These are phyloP conservation scores for Lasiosphaeria miniovina DNA, from an alignment of 495 filamentous ascomycete species.

Conservation along the genomic window DNA sequence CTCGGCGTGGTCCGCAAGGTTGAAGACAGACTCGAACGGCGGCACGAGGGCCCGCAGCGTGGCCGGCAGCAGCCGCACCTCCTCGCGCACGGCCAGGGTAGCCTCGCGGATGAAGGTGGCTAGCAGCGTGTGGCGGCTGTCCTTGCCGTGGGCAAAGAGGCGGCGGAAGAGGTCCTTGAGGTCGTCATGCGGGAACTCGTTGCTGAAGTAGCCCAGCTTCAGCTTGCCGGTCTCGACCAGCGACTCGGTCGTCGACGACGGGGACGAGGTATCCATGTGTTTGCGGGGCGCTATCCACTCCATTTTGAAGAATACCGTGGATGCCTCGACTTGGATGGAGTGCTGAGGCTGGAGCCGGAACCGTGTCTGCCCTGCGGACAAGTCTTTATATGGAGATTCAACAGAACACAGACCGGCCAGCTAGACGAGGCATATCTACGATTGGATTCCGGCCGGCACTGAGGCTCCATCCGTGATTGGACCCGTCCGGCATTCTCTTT, in stretches of 20 bases:
- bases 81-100: conserved; percentile 35
- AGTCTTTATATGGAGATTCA: too few relatives aligned
- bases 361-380: too few relatives aligned
- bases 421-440: too few relatives aligned
- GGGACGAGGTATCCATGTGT: too few relatives aligned
- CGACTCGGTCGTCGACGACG: not conserved
- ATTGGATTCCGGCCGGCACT: too few relatives aligned
- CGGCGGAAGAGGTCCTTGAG: conserved; percentile 39
- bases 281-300: too few relatives aligned
- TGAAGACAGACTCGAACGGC: conserved; percentile 37
- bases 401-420: too few relatives aligned
- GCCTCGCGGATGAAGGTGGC: conserved; percentile 37
- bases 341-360: too few relatives aligned
- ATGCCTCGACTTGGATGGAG: too few relatives aligned
- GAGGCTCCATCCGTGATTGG: too few relatives aligned
- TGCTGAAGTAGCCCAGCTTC: conserved; percentile 42
- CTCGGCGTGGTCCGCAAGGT: conserved; percentile 30
- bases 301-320: too few relatives aligned
- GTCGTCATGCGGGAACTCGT: conserved; percentile 35
- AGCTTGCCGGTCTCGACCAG: conserved; percentile 17
- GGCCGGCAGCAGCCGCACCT: conserved; percentile 25
- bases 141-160: conserved; percentile 41
- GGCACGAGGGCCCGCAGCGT: conserved; percentile 28
- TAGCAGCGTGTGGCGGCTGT: conserved; percentile 31
- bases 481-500: too few relatives aligned